Evolutionary conservation across 2,329 filamentous ascomycete genomes (phyloP), one percentile per base, ranked within the genome.

Genomic region (Ceratocystiopsis sp.): DNA sequence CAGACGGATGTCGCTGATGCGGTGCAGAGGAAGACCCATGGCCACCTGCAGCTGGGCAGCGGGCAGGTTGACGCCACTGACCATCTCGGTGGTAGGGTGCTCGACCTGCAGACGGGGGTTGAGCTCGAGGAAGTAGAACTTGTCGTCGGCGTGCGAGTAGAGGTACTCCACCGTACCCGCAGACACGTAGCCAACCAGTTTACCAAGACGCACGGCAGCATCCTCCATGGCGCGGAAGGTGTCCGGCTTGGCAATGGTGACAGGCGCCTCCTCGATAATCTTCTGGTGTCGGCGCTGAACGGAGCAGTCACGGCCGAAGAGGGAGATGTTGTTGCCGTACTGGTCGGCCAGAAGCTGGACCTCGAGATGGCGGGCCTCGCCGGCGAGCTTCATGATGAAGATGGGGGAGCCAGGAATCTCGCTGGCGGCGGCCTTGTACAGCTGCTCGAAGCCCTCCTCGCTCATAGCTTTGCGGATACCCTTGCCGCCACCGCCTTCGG

Each of bases 351-450:
- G 72, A 51, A 98, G 70, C 67, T 98, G 91, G 46, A 98, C 93
- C 65, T 98, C 91, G 66, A 98, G 69, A 73, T 98, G 91, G 53
- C 91, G 74, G 36, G 91, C 91, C 59, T 93, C 94, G 53, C 89
- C 91, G 41, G 91, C 91, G 50, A 98, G 71, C 76, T 98, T 95
- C 91, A 98, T 98, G 67, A 98, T 93, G 73, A 98, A 98, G 64
- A 98, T 98, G 53, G 93, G 91, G 29, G 91, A 98, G 40, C 93
- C 93, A 12, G 91, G 93, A 52, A 98, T 96, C 63, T 98, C 93
- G 61, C 81, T 93, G 6, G 91, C 87, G 18, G 93, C 91, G 38
- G 89, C 91, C 63, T 93, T 91, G 73, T 96, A 98, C 38, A 96
- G 70, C 53, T 72, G 69, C 58, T 81, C 72, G 55, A 98, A 98